These are phyloP conservation scores for Ustilago hordei DNA, from an alignment of 1,284 basidiomycete species.

Conservation along the genomic window DNA sequence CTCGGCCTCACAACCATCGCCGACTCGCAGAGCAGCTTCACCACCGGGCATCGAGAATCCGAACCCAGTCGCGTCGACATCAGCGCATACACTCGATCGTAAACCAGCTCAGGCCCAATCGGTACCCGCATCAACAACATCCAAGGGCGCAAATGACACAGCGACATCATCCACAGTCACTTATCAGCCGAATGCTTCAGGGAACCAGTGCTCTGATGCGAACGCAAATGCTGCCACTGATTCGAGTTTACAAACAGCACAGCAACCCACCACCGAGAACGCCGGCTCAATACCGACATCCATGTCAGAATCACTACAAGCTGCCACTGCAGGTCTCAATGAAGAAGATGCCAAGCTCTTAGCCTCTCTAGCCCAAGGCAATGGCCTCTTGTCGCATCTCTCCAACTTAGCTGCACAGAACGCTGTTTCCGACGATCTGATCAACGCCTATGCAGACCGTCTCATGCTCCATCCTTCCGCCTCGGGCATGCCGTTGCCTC, in stretches of 20 bases:
- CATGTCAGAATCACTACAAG: conserved; percentile 29
- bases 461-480: conserved; percentile 30
- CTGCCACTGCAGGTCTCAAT: conserved; percentile 38
- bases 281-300: conserved; percentile 9
- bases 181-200: conserved; percentile 1
- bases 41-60: conserved; percentile 47
- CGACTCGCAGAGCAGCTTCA: conserved; percentile 29
- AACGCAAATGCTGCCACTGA: not conserved
- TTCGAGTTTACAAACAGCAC: not conserved
- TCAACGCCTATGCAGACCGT: conserved; percentile 24
- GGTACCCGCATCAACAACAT: not conserved
- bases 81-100: conserved; percentile 50
- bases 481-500: not conserved
- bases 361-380: conserved; percentile 50
- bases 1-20: conserved; percentile 15
- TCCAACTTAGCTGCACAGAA: conserved; percentile 38
- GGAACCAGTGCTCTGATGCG: conserved; percentile 3
- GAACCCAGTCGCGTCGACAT: conserved; percentile 52
- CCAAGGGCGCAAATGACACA: conserved; percentile 2
- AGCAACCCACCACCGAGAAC: not conserved
- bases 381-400: conserved; percentile 42
- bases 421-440: conserved; percentile 24
- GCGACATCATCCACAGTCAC: not conserved
- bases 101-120: conserved; percentile 1
- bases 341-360: conserved; percentile 59